A percentile compares a stretch with the other conserved stretches of the same genome.
Conservation (phyloP, 306 rosid genomes). For the Calophaca sinica region DNA sequence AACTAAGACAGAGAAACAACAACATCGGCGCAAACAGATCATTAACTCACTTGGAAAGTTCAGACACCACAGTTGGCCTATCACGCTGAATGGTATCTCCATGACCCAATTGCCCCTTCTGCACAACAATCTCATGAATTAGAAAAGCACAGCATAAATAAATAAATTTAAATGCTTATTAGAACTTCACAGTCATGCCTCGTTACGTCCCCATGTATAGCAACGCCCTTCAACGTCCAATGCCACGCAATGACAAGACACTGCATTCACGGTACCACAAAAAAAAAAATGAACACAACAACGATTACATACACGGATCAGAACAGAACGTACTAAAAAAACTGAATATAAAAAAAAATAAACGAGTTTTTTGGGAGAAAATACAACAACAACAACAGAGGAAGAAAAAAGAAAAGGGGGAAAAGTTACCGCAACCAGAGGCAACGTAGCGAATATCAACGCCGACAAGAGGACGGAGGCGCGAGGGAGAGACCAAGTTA, state of each 20-base stretch:
- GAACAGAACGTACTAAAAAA: not conserved
- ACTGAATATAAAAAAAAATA: not conserved
- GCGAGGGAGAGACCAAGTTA: constrained; percentile 82
- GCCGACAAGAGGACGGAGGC: constrained; percentile 87
- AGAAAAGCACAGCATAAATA: not conserved
- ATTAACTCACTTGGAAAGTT: constrained; percentile 81
- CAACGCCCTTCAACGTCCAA: constrained; percentile 96
- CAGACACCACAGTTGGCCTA: constrained; percentile 96
- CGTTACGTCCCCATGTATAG: constrained; percentile 99
- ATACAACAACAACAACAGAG: too few species aligned
- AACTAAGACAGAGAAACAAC: not conserved
- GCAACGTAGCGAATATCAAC: constrained; percentile 82
- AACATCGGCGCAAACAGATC: not conserved
- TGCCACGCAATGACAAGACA: constrained; percentile 94
- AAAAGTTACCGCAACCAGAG: constrained; percentile 77
- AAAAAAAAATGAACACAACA: not conserved
- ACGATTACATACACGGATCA: not conserved
- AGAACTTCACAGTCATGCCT: constrained; percentile 60
- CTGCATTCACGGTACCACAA: constrained; percentile 56
- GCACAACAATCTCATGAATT: constrained; percentile 49
- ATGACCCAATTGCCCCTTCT: constrained; percentile 99
- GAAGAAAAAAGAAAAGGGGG: too few species aligned
- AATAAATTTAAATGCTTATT: not conserved
- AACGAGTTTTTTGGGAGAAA: not conserved
- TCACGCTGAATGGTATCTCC: constrained; percentile 95